Evolutionary conservation across 176 grass and related monocot genomes (phyloP).

Genomic region (Stipa capillata): DNA sequence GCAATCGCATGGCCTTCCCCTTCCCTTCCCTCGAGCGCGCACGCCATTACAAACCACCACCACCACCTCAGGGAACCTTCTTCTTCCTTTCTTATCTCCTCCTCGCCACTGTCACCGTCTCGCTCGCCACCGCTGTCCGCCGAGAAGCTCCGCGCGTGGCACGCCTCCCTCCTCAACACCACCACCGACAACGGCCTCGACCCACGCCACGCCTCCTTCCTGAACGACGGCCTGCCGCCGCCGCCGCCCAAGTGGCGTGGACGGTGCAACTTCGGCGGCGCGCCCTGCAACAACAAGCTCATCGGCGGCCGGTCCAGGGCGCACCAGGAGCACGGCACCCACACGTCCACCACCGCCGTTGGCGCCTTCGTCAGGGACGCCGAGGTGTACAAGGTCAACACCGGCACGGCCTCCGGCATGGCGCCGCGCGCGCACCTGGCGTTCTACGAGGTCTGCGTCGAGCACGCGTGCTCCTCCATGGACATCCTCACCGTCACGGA

Average conservation of each 20-base stretch:
- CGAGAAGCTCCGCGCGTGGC: constrained; percentile 11
- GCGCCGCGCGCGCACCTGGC: constrained; percentile 59
- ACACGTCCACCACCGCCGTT: constrained; percentile 58
- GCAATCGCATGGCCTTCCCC: not conserved
- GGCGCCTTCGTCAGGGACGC: constrained; percentile 27
- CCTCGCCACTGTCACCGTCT: not conserved
- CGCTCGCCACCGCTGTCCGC: not conserved
- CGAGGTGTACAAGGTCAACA: not conserved
- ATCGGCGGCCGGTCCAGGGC: constrained; percentile 40
- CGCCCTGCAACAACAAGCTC: constrained; percentile 66
- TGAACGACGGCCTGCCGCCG: constrained; percentile 28
- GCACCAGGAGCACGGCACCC: constrained; percentile 44
- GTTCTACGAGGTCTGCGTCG: constrained; percentile 37
- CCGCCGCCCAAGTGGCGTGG: constrained; percentile 54
- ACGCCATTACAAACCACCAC: not conserved
- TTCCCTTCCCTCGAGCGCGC: too few relatives aligned
- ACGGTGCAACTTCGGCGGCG: constrained; percentile 42
- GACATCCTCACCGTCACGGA: constrained; percentile 45
- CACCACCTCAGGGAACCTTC: not conserved
- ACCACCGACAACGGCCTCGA: constrained; percentile 44
- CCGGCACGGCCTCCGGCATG: constrained; percentile 39
- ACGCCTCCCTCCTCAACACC: constrained; percentile 36
- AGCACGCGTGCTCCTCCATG: constrained; percentile 11
- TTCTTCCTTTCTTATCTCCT: not conserved
- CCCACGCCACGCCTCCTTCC: constrained; percentile 29